These are phyloP conservation scores for Mucuna pruriens DNA, from an alignment of 306 rosid genomes.

Conservation along the genomic window DNA sequence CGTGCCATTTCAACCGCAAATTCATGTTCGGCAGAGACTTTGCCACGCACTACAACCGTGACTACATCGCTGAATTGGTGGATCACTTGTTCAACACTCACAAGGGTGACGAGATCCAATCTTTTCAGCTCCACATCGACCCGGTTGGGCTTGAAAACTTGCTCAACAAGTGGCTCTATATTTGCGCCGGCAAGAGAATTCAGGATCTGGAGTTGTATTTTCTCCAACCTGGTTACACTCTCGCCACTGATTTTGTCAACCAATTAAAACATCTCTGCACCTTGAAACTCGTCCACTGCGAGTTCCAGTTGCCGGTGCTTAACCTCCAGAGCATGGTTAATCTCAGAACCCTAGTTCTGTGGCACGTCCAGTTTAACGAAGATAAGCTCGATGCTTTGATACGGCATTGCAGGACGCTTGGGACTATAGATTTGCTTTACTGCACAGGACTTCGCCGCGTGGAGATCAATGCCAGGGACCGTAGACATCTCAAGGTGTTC, in stretches of 20 bases:
- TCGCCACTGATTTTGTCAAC: neutral
- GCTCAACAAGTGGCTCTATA: constrained; percentile 35
- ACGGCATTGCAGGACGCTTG: neutral
- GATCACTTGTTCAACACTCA: constrained; percentile 27
- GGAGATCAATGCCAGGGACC: neutral
- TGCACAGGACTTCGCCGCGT: neutral
- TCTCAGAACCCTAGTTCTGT: neutral
- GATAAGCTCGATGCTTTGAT: neutral
- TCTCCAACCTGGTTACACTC: neutral
- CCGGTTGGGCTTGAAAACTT: neutral
- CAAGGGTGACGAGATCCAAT: neutral
- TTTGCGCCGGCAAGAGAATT: neutral
- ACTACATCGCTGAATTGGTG: neutral
- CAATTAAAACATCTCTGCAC: neutral
- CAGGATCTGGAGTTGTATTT: constrained; percentile 39
- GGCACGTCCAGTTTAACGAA: neutral
- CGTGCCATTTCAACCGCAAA: constrained; percentile 11
- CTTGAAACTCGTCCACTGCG: constrained; percentile 19
- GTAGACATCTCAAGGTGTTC: constrained; percentile 21
- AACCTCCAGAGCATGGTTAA: neutral
- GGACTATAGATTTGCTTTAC: constrained; percentile 8
- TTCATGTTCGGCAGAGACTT: constrained; percentile 34
- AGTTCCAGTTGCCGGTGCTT: neutral
- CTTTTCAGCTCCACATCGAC: constrained; percentile 32
- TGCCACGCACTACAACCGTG: fast-evolving